Evolutionary conservation across 75 land plant species (phyloP), one percentile per base, ranked within the genome.

Genomic region (Selaginella moellendorffii): DNA sequence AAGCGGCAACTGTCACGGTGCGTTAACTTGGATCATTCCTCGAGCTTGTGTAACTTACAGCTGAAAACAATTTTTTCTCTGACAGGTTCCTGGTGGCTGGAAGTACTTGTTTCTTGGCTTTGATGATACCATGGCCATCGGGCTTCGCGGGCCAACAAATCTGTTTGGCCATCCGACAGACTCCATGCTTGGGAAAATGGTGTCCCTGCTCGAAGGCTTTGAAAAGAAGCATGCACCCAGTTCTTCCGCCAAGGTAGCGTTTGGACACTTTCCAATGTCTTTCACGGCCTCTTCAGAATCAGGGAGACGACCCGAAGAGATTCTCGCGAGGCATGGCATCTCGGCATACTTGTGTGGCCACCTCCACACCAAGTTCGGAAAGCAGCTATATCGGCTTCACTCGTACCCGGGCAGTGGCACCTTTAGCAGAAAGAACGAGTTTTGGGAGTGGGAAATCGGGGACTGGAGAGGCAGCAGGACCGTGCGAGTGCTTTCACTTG

Each of bases 401-500:
- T 63, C 53, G 66, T 20, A 21, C 20, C 26, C 31, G 60, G 30
- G 28, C 12, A 81, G 87, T 69, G 63, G 77, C 24, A 26, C 0
- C 28, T 53, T 62, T 24, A 64, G 31, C 23, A 18, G 29, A 20
- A 29, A 27, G 21, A 18, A 64, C 24, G 88, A 82, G 65, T 95
- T 95, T 61, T 95, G 99, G 99, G 99, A 95, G 74, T 95, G 96
- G 99, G 97, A 95, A 64, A 84, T 90, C 90, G 99, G 99, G 10
- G 99, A 95, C 54, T 95, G 99, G 99, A 86, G 96, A 22, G 74
- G 61, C 28, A 80, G 71, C 61, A 73, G 99, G 54, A 74, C 73
- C 17, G 80, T 95, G 81, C 79, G 99, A 1, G 58, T 95, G 19
- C 29, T 95, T 68, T 90, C 96, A 17, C 79, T 90, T 54, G 99